Conservation (phyloP, 2,329 filamentous ascomycete genomes). For the Trichoderma gracile region DNA sequence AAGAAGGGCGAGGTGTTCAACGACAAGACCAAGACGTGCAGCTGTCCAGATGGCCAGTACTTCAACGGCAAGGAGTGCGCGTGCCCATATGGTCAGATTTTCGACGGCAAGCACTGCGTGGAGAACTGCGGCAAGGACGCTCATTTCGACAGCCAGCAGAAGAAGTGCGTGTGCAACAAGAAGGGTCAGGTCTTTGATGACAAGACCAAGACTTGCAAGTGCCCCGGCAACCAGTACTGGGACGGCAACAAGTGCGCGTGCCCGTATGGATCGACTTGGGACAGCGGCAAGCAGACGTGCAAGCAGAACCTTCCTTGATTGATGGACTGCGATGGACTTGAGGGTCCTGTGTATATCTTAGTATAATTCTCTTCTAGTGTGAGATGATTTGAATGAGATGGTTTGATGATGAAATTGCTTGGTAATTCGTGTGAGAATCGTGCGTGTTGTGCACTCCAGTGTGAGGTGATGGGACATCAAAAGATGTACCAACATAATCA, state of each 20-base stretch:
- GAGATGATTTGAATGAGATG: no score
- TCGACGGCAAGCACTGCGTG: conserved; percentile 18
- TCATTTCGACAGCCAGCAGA: not conserved
- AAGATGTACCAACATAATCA: no score
- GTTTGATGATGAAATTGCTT: no score
- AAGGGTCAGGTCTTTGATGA: conserved; percentile 22
- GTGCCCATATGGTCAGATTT: not conserved
- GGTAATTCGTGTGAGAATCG: no score
- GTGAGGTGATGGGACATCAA: no score
- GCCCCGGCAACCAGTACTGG: conserved; percentile 22
- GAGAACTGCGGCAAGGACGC: conserved; percentile 27
- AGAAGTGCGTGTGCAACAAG: conserved; percentile 26
- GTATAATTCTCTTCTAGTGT: no score
- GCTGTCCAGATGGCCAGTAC: conserved; percentile 18
- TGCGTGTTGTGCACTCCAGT: no score
- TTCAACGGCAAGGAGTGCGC: conserved; percentile 9
- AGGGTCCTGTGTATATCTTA: not conserved
- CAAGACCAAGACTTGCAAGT: conserved; percentile 22
- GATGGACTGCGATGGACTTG: not conserved
- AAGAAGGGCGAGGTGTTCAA: conserved; percentile 18
- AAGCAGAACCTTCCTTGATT: not conserved
- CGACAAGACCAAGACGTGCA: conserved; percentile 17
- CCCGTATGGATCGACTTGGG: conserved; percentile 23
- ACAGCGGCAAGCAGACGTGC: conserved; percentile 18
- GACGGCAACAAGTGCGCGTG: conserved; percentile 19